Conservation (phyloP, 768 basidiomycete genomes). For the Galerina sulciceps region DNA sequence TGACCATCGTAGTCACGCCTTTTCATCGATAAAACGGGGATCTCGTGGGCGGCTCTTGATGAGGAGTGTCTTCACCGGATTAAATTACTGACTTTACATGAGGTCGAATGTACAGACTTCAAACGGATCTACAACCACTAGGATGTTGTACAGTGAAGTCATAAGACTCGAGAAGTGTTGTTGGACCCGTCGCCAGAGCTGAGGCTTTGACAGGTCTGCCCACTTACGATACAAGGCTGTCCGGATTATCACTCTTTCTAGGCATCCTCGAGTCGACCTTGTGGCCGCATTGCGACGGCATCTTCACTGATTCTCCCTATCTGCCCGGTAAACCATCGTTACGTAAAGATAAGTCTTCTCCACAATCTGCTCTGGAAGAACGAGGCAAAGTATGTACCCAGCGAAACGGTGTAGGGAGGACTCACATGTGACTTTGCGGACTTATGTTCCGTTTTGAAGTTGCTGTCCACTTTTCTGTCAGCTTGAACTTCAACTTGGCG, state of each 20-base stretch:
- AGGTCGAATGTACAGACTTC: neutral
- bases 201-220: neutral
- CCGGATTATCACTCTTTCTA: neutral
- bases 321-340: neutral
- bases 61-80: no score
- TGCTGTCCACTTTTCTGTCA: no score
- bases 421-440: slow-evolving; percentile 1
- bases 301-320: neutral
- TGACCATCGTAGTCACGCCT: no score
- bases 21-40: no score
- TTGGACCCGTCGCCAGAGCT: neutral
- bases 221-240: neutral
- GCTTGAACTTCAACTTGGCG: slow-evolving; percentile 1
- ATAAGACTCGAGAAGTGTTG: neutral
- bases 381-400: neutral
- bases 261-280: neutral
- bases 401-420: neutral
- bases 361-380: neutral
- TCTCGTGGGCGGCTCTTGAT: no score
- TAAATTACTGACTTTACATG: neutral
- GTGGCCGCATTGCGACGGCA: neutral
- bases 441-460: neutral
- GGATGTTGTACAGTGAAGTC: neutral
- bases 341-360: slow-evolving; percentile 8
- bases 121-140: slow-evolving; percentile 1